Conservation (phyloP, 768 basidiomycete species). For the Calocybe indica region DNA sequence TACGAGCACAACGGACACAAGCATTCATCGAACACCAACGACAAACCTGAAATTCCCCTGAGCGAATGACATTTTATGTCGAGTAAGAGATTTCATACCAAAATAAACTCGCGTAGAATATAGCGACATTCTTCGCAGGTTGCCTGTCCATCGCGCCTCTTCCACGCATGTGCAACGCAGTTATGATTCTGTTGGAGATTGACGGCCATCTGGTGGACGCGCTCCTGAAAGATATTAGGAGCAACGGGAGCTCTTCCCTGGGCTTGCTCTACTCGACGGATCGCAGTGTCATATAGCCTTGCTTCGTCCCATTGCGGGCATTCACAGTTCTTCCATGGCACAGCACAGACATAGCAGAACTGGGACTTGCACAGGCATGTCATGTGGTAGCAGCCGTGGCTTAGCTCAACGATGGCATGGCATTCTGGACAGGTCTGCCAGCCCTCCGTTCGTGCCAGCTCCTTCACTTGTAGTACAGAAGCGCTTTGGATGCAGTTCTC, state of each 20-base stretch:
- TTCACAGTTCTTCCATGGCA: not conserved
- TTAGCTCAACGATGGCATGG: not conserved
- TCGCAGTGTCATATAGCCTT: constrained; percentile 31
- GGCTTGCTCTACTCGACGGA: constrained; percentile 31
- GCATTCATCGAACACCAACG: too few relatives aligned
- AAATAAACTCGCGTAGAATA: too few relatives aligned
- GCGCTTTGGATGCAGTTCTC: not conserved
- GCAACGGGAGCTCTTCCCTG: constrained; percentile 18
- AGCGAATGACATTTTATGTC: too few relatives aligned
- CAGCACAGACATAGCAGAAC: constrained; percentile 1
- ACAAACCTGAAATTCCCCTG: too few relatives aligned
- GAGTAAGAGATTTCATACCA: too few relatives aligned
- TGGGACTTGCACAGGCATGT: not conserved
- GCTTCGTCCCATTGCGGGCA: constrained; percentile 1
- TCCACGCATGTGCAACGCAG: constrained; percentile 43
- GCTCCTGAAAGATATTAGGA: constrained; percentile 22
- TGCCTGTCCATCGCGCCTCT: constrained; percentile 32
- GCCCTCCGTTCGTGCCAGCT: not conserved
- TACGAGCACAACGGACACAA: too few relatives aligned
- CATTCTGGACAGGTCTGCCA: not conserved
- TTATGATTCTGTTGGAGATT: constrained; percentile 48
- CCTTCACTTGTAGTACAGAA: not conserved
- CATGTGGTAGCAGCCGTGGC: not conserved
- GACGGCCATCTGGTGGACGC: constrained; percentile 24
- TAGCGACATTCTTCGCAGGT: constrained; percentile 37